Conservation (phyloP, 768 basidiomycete genomes). For the Dacryopinax primogenitus region DNA sequence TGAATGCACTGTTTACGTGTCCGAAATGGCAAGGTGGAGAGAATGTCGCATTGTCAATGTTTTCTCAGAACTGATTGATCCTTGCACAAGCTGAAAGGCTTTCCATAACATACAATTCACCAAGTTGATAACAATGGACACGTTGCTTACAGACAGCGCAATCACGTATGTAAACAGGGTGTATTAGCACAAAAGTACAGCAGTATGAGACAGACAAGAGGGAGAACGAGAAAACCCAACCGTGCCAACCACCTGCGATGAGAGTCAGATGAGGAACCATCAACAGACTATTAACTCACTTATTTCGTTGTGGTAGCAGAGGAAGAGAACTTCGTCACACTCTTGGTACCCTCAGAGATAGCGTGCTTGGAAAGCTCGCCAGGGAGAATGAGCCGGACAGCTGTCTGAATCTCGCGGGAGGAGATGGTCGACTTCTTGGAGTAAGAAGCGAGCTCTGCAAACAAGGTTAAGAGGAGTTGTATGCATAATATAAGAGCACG, state of each 20-base stretch:
- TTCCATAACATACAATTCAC: too few relatives aligned
- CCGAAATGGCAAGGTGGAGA: too few relatives aligned
- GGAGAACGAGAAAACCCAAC: neutral
- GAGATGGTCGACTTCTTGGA: conserved; percentile 99
- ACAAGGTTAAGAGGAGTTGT: neutral
- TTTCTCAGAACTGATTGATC: too few relatives aligned
- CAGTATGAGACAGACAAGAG: conserved; percentile 2
- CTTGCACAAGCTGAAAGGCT: neutral
- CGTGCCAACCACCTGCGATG: neutral
- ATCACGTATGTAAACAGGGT: conserved; percentile 7
- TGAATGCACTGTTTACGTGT: too few relatives aligned
- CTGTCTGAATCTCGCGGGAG: conserved; percentile 94
- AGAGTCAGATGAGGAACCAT: neutral
- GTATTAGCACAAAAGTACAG: conserved; percentile 9
- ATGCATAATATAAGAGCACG: conserved; percentile 19
- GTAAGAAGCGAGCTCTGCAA: conserved; percentile 82
- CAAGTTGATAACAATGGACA: too few relatives aligned
- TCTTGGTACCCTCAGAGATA: conserved; percentile 85
- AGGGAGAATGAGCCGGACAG: conserved; percentile 87
- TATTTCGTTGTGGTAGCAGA: conserved; percentile 20
- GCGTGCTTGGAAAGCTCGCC: conserved; percentile 98
- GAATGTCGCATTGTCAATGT: too few relatives aligned
- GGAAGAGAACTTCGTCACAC: conserved; percentile 45
- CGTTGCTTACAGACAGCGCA: too few relatives aligned
- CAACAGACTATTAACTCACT: neutral